Conservation (phyloP, 2,329 filamentous ascomycete species). For the Pseudogymnoascus sp. region DNA sequence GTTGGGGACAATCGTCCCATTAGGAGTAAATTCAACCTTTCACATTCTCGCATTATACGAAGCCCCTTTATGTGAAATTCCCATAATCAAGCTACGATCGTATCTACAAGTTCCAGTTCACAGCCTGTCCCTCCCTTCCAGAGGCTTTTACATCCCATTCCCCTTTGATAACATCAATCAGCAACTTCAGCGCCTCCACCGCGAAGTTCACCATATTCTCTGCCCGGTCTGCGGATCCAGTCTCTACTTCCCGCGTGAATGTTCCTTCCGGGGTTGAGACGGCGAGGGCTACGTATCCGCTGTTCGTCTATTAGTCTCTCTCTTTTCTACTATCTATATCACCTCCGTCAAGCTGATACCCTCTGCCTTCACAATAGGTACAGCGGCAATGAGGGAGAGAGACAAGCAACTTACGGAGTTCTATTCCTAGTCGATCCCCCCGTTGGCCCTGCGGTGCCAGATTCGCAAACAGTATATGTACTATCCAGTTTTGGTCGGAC, state of each 20-base stretch:
- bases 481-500: constrained; percentile 46
- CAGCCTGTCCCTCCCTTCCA: neutral
- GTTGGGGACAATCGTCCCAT: neutral
- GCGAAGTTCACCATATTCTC: constrained; percentile 59
- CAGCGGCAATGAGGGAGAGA: neutral
- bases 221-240: constrained; percentile 46
- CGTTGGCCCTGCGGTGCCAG: constrained; percentile 57
- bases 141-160: constrained; percentile 14
- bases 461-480: constrained; percentile 53
- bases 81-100: neutral
- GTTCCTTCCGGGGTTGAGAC: constrained; percentile 46
- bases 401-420: constrained; percentile 37
- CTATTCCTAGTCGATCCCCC: constrained; percentile 49
- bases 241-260: constrained; percentile 48
- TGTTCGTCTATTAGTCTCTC: constrained; percentile 19
- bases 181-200: constrained; percentile 46
- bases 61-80: neutral
- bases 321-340: neutral
- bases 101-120: neutral
- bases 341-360: neutral
- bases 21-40: neutral
- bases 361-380: neutral
- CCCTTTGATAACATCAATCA: constrained; percentile 47
- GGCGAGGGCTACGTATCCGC: constrained; percentile 58
- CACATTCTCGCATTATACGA: neutral